Conservation (phyloP, 139 green algal genomes). For the Coelastrella sp. region DNA sequence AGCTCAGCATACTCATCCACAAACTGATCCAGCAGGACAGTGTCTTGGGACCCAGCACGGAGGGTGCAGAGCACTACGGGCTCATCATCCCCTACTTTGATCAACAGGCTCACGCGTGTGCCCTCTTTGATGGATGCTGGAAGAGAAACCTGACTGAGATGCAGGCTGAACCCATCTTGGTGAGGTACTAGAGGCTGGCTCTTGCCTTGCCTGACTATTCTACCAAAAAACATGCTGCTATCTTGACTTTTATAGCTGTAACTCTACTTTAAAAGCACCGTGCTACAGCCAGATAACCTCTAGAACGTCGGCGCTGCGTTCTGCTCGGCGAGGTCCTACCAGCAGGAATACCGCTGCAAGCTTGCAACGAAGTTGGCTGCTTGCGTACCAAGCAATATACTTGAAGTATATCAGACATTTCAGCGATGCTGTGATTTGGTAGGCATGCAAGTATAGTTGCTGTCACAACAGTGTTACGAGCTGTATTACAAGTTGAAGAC, state of each 20-base stretch:
- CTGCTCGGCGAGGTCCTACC: not conserved
- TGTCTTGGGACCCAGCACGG: constrained; percentile 68
- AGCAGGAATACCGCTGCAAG: no score
- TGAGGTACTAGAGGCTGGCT: constrained; percentile 75
- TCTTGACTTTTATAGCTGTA: no score
- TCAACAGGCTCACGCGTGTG: constrained; percentile 56
- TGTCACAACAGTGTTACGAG: constrained; percentile 9
- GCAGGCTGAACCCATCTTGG: constrained; percentile 67
- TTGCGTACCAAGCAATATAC: no score
- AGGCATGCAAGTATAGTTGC: not conserved
- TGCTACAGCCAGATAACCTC: not conserved
- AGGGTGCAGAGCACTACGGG: constrained; percentile 71
- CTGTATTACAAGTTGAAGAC: no score
- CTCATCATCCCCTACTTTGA: constrained; percentile 53
- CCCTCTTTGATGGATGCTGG: constrained; percentile 48
- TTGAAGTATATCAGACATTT: no score
- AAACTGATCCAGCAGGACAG: constrained; percentile 77
- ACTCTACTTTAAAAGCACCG: not conserved
- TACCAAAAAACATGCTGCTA: constrained; percentile 74
- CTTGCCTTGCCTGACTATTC: constrained; percentile 73
- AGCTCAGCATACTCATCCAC: constrained; percentile 86
- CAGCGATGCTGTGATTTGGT: no score
- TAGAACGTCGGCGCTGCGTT: not conserved
- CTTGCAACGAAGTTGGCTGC: no score
- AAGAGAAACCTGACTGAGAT: constrained; percentile 77